Evolutionary conservation across 2,329 filamentous ascomycete species (phyloP).

Genomic region (Cordyceps militaris): DNA sequence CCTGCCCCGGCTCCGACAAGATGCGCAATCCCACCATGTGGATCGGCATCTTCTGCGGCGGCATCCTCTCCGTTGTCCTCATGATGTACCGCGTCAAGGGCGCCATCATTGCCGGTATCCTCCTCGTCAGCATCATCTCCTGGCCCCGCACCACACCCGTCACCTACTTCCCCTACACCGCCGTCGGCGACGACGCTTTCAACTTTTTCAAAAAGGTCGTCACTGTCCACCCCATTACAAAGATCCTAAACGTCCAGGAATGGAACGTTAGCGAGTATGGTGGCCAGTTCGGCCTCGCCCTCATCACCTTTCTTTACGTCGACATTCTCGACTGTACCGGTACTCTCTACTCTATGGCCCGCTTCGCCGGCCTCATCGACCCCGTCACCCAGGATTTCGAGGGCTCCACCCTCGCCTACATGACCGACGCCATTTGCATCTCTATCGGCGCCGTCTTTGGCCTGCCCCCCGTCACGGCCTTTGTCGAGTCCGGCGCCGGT

Average conservation of each 20-base stretch:
- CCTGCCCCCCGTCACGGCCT: constrained; percentile 74
- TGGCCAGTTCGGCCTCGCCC: constrained; percentile 71
- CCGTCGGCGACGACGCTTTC: constrained; percentile 62
- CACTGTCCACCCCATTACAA: constrained; percentile 69
- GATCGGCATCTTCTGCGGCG: constrained; percentile 83
- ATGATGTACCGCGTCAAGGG: constrained; percentile 85
- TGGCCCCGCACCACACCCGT: constrained; percentile 73
- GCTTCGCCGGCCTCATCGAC: constrained; percentile 73
- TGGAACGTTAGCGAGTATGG: constrained; percentile 65
- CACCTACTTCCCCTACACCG: constrained; percentile 73
- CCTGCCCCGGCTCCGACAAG: constrained; percentile 58
- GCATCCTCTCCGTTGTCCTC: constrained; percentile 69
- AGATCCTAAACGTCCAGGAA: constrained; percentile 62
- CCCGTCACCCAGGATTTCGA: constrained; percentile 82
- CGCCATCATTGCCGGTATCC: constrained; percentile 75
- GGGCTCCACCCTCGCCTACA: constrained; percentile 74
- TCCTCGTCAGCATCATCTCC: constrained; percentile 80
- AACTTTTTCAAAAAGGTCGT: constrained; percentile 87
- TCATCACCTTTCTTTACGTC: constrained; percentile 85
- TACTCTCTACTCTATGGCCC: constrained; percentile 84
- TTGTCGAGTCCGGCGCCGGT: constrained; percentile 82
- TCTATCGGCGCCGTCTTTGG: constrained; percentile 75
- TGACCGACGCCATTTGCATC: constrained; percentile 72
- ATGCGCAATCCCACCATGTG: constrained; percentile 82
- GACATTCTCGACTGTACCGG: constrained; percentile 84